Conservation (phyloP, 495 filamentous ascomycete species). For the Penicillium maclennaniae region DNA sequence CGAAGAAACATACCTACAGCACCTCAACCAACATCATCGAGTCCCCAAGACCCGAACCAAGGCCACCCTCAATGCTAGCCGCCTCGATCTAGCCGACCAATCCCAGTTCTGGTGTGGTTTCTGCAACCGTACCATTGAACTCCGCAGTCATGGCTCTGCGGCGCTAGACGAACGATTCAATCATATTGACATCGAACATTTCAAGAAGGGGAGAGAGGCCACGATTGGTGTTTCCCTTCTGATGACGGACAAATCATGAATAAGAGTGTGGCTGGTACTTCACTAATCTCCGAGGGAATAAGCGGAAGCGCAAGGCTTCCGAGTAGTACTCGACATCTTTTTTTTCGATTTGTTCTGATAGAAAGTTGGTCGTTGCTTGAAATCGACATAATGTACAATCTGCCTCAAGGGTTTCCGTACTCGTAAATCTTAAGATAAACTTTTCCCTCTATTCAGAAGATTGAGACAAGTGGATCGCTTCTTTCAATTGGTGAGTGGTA, state of each 20-base stretch:
- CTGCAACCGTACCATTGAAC: conserved; percentile 56
- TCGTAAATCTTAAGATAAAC: not conserved
- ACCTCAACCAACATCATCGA: conserved; percentile 52
- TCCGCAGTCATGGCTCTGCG: conserved; percentile 51
- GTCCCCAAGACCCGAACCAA: conserved; percentile 2
- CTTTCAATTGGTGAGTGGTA: conserved; percentile 2
- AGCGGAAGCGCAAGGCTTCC: conserved; percentile 29
- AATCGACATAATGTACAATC: conserved; percentile 9
- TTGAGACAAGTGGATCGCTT: not conserved
- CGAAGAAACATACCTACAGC: conserved; percentile 56
- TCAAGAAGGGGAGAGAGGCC: conserved; percentile 50
- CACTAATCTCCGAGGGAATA: conserved; percentile 1
- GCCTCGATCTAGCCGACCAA: conserved; percentile 67
- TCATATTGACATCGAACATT: conserved; percentile 78
- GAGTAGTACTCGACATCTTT: not conserved
- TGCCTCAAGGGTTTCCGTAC: not conserved
- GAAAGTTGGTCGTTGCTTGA: not conserved
- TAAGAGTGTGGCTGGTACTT: not conserved
- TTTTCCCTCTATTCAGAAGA: not conserved
- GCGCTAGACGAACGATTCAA: conserved; percentile 77
- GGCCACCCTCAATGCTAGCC: conserved; percentile 28
- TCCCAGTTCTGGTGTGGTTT: conserved; percentile 88
- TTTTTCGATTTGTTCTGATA: not conserved
- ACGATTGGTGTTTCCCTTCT: conserved; percentile 42
- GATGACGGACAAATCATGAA: not conserved